Evolutionary conservation across 1,284 basidiomycete species (phyloP).

Genomic region (Omphalotus olearius): DNA sequence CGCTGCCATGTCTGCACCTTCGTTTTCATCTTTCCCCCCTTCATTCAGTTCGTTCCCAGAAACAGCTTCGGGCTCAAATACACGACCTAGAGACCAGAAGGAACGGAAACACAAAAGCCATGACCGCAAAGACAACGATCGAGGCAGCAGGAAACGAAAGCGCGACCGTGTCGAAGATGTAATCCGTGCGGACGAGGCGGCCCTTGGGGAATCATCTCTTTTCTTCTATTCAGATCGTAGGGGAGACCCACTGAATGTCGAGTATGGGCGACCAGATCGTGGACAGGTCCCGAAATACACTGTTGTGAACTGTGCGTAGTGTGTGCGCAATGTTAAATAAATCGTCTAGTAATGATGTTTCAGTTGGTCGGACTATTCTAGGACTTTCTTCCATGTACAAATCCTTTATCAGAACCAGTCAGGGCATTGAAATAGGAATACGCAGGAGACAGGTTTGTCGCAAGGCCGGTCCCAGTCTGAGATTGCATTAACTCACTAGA

Average conservation of each 20-base stretch:
- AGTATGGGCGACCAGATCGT: constrained; percentile 63
- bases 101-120: constrained; percentile 12
- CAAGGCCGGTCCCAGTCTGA: neutral
- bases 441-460: constrained; percentile 43
- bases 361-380: constrained; percentile 63
- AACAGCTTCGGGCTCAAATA: constrained; percentile 30
- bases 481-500: constrained; percentile 11
- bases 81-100: too few species aligned
- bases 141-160: constrained; percentile 15
- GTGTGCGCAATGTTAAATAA: constrained; percentile 5
- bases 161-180: constrained; percentile 8
- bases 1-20: constrained; percentile 39
- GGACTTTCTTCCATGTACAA: constrained; percentile 49
- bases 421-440: constrained; percentile 58
- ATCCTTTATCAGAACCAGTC: constrained; percentile 43
- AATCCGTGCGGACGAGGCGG: constrained; percentile 27
- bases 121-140: constrained; percentile 13
- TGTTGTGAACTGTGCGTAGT: constrained; percentile 46
- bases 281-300: constrained; percentile 68
- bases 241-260: constrained; percentile 65
- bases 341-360: constrained; percentile 48
- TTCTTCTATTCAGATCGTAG: constrained; percentile 65
- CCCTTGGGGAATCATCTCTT: constrained; percentile 26
- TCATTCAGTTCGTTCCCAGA: constrained; percentile 68
- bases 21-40: constrained; percentile 54